These are phyloP conservation scores for Lasiodiplodia sp. DNA, from an alignment of 2,329 filamentous ascomycete genomes.

Conservation along the genomic window DNA sequence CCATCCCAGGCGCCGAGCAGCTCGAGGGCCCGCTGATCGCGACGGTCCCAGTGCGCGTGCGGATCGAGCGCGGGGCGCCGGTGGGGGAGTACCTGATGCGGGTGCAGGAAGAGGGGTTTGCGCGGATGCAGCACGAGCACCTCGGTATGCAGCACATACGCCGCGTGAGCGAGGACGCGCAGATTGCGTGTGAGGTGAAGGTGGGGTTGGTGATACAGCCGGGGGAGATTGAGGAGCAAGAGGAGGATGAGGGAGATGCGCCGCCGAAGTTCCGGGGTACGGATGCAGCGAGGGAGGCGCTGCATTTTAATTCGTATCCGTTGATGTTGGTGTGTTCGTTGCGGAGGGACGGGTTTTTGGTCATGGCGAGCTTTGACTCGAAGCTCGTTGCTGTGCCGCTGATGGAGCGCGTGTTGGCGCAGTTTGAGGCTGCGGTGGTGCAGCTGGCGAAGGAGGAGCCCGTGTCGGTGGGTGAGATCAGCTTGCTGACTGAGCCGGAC, in stretches of 20 bases:
- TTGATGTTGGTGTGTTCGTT: slow-evolving; percentile 72
- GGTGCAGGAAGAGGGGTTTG: slow-evolving; percentile 64
- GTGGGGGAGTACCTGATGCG: slow-evolving; percentile 62
- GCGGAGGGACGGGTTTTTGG: slow-evolving; percentile 61
- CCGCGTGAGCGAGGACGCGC: slow-evolving; percentile 53
- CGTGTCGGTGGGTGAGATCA: slow-evolving; percentile 43
- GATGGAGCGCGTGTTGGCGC: slow-evolving; percentile 62
- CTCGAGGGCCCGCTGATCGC: slow-evolving; percentile 82
- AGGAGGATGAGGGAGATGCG: slow-evolving; percentile 58
- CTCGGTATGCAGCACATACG: slow-evolving; percentile 68
- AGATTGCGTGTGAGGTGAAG: slow-evolving; percentile 58
- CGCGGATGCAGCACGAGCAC: slow-evolving; percentile 70
- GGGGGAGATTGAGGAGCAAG: neutral
- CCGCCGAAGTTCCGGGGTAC: slow-evolving; percentile 61
- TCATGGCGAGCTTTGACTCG: slow-evolving; percentile 72
- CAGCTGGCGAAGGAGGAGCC: slow-evolving; percentile 49
- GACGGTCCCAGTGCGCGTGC: slow-evolving; percentile 73
- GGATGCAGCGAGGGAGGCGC: slow-evolving; percentile 66
- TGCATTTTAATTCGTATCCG: slow-evolving; percentile 65
- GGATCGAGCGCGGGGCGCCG: slow-evolving; percentile 52
- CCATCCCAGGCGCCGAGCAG: slow-evolving; percentile 72
- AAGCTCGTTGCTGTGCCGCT: slow-evolving; percentile 61
- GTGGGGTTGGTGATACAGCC: slow-evolving; percentile 50
- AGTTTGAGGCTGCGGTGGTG: slow-evolving; percentile 61
- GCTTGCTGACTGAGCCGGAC: slow-evolving; percentile 48